Conservation (phyloP, 2,329 filamentous ascomycete genomes). For the Phialocephala subalpina region DNA sequence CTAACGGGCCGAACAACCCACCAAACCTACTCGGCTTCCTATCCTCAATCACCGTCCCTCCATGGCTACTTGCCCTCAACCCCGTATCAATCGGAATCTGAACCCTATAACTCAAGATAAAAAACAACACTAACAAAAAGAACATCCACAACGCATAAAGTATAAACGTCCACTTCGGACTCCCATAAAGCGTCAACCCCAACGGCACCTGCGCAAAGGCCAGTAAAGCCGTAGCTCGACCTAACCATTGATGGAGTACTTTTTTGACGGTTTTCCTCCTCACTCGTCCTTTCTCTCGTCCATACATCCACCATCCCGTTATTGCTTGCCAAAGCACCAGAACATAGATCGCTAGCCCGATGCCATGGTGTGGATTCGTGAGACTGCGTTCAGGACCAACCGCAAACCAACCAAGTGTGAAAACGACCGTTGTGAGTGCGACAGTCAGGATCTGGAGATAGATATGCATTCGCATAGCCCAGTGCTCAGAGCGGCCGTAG, state of each 20-base stretch:
- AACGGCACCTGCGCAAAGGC: conserved; percentile 89
- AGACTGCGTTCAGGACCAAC: conserved; percentile 76
- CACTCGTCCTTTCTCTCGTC: conserved; percentile 47
- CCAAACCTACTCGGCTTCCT: conserved; percentile 53
- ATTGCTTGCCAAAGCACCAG: conserved; percentile 76
- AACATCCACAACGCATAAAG: conserved; percentile 83
- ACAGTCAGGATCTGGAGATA: conserved; percentile 77
- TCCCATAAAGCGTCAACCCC: conserved; percentile 91
- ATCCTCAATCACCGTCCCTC: conserved; percentile 58
- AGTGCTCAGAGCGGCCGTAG: conserved; percentile 67
- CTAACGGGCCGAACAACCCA: conserved; percentile 60
- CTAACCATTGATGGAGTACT: conserved; percentile 84
- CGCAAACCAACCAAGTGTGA: conserved; percentile 80
- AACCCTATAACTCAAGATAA: conserved; percentile 78
- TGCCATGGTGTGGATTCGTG: conserved; percentile 86
- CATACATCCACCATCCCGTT: conserved; percentile 68
- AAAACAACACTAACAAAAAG: conserved; percentile 77
- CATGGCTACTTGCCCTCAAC: conserved; percentile 51
- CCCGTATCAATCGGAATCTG: conserved; percentile 53
- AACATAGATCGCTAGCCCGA: conserved; percentile 80
- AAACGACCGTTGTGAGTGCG: conserved; percentile 72
- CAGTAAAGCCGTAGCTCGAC: conserved; percentile 78
- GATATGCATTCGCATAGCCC: conserved; percentile 73
- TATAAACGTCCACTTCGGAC: conserved; percentile 84
- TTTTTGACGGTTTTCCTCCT: conserved; percentile 45